Conservation (phyloP, 345 rosid genomes). For the Abelmoschus esculentus region DNA sequence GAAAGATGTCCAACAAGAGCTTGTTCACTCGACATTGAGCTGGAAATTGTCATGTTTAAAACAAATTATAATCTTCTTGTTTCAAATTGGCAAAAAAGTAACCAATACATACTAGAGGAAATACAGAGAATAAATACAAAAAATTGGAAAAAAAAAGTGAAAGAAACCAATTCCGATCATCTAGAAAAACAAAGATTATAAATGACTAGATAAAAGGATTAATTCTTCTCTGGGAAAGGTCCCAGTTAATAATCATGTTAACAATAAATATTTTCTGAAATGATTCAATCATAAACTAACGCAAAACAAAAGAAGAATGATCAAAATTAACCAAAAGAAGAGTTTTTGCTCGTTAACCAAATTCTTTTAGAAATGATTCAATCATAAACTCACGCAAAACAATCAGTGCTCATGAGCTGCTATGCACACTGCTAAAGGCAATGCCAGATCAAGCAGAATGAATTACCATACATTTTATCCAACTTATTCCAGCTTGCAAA, state of each 20-base stretch:
- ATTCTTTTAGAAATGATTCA: background rate
- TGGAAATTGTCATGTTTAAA: constrained; percentile 16
- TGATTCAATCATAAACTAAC: too few species aligned
- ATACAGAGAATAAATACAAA: background rate
- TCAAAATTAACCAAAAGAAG: too few species aligned
- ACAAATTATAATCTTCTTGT: background rate
- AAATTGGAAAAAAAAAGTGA: too few species aligned
- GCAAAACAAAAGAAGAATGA: too few species aligned
- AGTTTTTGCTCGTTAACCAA: background rate
- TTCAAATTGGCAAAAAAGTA: background rate
- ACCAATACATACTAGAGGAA: background rate
- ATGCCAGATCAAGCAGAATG: background rate
- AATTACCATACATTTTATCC: background rate
- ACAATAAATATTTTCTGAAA: background rate
- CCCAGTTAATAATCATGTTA: background rate
- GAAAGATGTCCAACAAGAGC: constrained; percentile 70
- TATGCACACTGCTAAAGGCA: background rate
- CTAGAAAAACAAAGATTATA: background rate
- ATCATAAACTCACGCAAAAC: background rate
- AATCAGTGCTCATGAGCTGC: background rate
- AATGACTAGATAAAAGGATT: background rate
- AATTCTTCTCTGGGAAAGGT: background rate
- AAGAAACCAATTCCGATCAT: too few species aligned
- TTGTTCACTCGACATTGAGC: constrained; percentile 54
- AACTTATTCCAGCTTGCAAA: too few species aligned